Percentiles rank a stretch among this genome's conserved stretches.
Conservation (phyloP, 2,329 filamentous ascomycete species). For the Chaetothyriales sp. region DNA sequence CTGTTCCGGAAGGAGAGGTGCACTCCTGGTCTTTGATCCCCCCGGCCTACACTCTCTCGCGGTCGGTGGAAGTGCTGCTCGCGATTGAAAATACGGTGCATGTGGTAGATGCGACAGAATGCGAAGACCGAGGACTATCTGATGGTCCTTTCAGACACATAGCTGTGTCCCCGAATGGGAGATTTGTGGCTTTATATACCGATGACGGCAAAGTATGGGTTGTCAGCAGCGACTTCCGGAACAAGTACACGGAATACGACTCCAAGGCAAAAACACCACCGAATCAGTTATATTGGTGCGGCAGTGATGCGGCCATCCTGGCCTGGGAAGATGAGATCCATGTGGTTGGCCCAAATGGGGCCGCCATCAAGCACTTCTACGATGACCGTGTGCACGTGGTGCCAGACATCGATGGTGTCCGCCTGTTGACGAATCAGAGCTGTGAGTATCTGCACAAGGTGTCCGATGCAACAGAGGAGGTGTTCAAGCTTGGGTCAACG, state of each 20-base stretch:
- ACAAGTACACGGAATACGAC: conserved; percentile 78
- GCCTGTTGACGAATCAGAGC: conserved; percentile 79
- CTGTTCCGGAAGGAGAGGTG: conserved; percentile 61
- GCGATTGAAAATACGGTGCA: conserved; percentile 74
- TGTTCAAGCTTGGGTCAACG: conserved; percentile 76
- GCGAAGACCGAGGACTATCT: conserved; percentile 78
- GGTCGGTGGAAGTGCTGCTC: conserved; percentile 81
- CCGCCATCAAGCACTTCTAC: conserved; percentile 64
- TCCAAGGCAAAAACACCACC: conserved; percentile 73
- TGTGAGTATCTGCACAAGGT: conserved; percentile 97
- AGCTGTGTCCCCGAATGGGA: conserved; percentile 77
- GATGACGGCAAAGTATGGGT: conserved; percentile 75
- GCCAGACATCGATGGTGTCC: conserved; percentile 76
- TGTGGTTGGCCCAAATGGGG: conserved; percentile 70
- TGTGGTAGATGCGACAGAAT: conserved; percentile 74
- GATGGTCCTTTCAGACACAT: conserved; percentile 88
- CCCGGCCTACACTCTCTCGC: conserved; percentile 73
- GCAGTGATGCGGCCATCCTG: conserved; percentile 80
- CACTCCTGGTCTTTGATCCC: conserved; percentile 82
- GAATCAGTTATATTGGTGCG: conserved; percentile 87
- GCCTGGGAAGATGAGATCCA: conserved; percentile 98
- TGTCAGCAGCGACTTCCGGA: conserved; percentile 89
- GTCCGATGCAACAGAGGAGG: conserved; percentile 68
- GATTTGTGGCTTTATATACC: conserved; percentile 76
- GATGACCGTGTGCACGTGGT: conserved; percentile 81